Evolutionary conservation across 1,284 basidiomycete genomes (phyloP).

Genomic region (Sanghuangporus sanghuang): DNA sequence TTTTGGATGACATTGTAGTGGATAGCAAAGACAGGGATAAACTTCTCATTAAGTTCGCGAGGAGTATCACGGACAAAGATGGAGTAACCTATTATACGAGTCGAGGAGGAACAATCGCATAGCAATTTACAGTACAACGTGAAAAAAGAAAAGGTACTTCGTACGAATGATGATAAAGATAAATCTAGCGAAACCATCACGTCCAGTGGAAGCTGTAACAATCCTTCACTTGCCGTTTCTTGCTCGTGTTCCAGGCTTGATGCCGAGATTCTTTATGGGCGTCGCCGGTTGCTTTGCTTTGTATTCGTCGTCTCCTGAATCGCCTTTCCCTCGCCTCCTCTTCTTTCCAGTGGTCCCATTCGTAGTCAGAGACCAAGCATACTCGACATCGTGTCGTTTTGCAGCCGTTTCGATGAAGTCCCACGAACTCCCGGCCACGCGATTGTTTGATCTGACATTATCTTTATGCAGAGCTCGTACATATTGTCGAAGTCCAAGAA

Average conservation of each 20-base stretch:
- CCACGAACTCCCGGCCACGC: conserved; percentile 54
- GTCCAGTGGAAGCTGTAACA: background rate
- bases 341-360: conserved; percentile 3
- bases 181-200: background rate
- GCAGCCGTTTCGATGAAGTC: conserved; percentile 33
- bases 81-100: conserved; percentile 67
- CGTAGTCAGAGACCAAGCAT: background rate
- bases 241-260: conserved; percentile 33
- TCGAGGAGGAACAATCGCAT: conserved; percentile 31
- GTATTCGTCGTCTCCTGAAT: conserved; percentile 39
- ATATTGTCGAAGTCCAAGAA: conserved; percentile 46
- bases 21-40: conserved; percentile 85
- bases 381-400: background rate
- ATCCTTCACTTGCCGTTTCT: conserved; percentile 22
- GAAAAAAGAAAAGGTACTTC: conserved; percentile 24
- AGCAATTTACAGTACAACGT: conserved; percentile 23
- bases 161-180: background rate
- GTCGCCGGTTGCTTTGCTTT: conserved; percentile 26
- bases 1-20: conserved; percentile 74
- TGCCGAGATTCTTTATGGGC: conserved; percentile 32
- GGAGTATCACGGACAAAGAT: conserved; percentile 64
- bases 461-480: conserved; percentile 52
- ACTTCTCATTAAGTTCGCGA: conserved; percentile 78
- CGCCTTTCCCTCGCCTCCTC: conserved; percentile 31
- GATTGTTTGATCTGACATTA: conserved; percentile 48